Evolutionary conservation across 2,329 filamentous ascomycete genomes (phyloP).

Genomic region (Sodiomyces alkalinus): DNA sequence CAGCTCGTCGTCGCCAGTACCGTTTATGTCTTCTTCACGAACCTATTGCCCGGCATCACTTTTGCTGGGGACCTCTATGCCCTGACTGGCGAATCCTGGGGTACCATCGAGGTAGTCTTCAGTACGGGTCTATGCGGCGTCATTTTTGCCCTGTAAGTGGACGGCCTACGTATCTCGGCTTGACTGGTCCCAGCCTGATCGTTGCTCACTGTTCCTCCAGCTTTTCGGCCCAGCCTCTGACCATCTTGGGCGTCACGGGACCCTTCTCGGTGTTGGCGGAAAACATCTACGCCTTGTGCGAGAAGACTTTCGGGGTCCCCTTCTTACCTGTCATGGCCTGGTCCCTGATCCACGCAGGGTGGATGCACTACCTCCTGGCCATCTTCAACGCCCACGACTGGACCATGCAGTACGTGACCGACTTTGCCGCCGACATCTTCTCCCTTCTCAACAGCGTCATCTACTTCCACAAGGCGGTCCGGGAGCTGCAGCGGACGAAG

Average conservation of each 20-base stretch:
- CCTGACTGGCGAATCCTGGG: conserved; percentile 46
- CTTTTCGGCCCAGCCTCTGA: conserved; percentile 45
- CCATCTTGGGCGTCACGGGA: conserved; percentile 50
- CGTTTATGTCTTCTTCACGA: conserved; percentile 53
- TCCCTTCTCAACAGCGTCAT: conserved; percentile 52
- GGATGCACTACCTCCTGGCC: conserved; percentile 49
- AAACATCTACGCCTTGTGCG: conserved; percentile 46
- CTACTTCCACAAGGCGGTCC: conserved; percentile 52
- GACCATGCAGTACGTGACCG: conserved; percentile 57
- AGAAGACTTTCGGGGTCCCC: conserved; percentile 37
- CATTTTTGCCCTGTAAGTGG: conserved; percentile 42
- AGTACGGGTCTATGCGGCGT: conserved; percentile 49
- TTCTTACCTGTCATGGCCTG: conserved; percentile 56
- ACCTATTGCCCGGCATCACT: conserved; percentile 50
- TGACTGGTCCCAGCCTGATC: background rate
- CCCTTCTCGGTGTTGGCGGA: conserved; percentile 53
- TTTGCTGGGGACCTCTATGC: conserved; percentile 51
- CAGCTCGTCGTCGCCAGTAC: conserved; percentile 48
- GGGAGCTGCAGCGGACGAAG: conserved; percentile 47
- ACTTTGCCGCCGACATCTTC: conserved; percentile 52
- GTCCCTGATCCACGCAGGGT: conserved; percentile 48
- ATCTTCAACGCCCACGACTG: conserved; percentile 55
- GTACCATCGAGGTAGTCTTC: conserved; percentile 51
- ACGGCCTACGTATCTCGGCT: too few relatives aligned
- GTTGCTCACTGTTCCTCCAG: conserved; percentile 9